Conservation (phyloP, 1,284 basidiomycete genomes). For the Microbotryum lychnidis-dioicae region DNA sequence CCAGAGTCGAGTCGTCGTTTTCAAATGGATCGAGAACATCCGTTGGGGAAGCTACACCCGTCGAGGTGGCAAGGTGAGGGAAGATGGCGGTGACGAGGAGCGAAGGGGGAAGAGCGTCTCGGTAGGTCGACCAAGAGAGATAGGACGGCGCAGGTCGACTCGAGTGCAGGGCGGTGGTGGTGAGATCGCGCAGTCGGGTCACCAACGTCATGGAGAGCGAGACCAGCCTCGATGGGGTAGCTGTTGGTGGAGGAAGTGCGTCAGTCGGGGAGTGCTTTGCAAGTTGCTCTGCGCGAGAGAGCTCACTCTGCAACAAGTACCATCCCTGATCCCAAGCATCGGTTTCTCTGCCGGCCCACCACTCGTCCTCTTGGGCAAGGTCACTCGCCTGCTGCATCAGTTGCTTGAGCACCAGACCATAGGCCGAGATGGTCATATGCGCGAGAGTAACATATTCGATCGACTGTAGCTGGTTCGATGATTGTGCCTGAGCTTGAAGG, state of each 20-base stretch:
- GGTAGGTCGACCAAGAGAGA: slow-evolving; percentile 20
- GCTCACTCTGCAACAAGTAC: slow-evolving; percentile 29
- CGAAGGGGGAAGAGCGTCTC: slow-evolving; percentile 29
- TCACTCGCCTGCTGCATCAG: slow-evolving; percentile 27
- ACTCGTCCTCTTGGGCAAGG: slow-evolving; percentile 29
- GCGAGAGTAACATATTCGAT: slow-evolving; percentile 26
- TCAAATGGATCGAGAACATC: slow-evolving; percentile 4
- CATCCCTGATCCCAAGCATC: slow-evolving; percentile 17
- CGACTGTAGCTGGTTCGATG: slow-evolving; percentile 5
- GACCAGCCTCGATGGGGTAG: slow-evolving; percentile 9
- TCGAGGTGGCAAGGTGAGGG: slow-evolving; percentile 29
- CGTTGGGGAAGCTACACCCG: slow-evolving; percentile 11
- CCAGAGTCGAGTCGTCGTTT: not conserved
- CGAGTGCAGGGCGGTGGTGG: slow-evolving; percentile 7
- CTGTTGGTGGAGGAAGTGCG: slow-evolving; percentile 1
- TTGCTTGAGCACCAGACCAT: slow-evolving; percentile 19
- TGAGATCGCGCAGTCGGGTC: slow-evolving; percentile 19
- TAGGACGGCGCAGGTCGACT: slow-evolving; percentile 9
- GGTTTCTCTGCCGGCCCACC: slow-evolving; percentile 27
- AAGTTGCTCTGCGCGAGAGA: not conserved
- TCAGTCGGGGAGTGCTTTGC: not conserved
- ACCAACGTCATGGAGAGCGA: slow-evolving; percentile 14
- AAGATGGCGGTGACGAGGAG: slow-evolving; percentile 34
- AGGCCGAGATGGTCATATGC: slow-evolving; percentile 23
- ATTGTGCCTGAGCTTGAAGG: no score